A percentile compares a stretch with the other conserved stretches of the same genome.
These are phyloP conservation scores for Yarrowia alimentaria DNA, from an alignment of 805 yeast species.

Conservation along the genomic window DNA sequence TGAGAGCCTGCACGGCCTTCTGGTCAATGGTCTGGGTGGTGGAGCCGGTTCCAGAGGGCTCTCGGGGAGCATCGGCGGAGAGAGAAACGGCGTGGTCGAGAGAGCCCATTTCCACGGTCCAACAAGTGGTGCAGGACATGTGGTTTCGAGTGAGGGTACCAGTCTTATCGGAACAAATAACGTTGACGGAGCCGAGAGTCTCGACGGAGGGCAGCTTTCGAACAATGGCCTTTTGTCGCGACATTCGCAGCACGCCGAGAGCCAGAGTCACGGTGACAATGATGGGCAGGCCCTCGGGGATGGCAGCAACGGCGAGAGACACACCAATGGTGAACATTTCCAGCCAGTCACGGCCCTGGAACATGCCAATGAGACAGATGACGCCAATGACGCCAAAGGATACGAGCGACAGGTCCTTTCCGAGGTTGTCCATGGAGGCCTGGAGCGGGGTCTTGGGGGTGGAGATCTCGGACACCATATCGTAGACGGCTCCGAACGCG, in stretches of 20 bases:
- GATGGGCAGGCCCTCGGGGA: slow-evolving; percentile 97
- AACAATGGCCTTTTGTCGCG: slow-evolving; percentile 88
- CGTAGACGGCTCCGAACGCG: slow-evolving; percentile 91
- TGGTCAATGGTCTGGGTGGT: no score
- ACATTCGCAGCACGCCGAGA: slow-evolving; percentile 94
- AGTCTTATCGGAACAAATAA: slow-evolving; percentile 88
- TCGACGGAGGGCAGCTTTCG: slow-evolving; percentile 93
- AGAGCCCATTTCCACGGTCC: slow-evolving; percentile 60
- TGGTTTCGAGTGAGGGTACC: slow-evolving; percentile 88
- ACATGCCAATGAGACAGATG: slow-evolving; percentile 84
- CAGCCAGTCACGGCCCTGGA: slow-evolving; percentile 92
- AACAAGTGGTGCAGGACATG: slow-evolving; percentile 81
- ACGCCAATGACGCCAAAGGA: slow-evolving; percentile 85
- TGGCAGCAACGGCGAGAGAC: slow-evolving; percentile 97
- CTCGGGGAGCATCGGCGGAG: no score
- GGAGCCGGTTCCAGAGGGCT: no score
- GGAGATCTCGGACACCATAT: slow-evolving; percentile 91
- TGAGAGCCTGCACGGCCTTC: slow-evolving; percentile 13
- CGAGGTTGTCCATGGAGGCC: slow-evolving; percentile 90
- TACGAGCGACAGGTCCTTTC: slow-evolving; percentile 81
- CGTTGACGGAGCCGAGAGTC: slow-evolving; percentile 91
- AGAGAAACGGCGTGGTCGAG: slow-evolving; percentile 6
- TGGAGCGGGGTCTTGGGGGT: slow-evolving; percentile 98
- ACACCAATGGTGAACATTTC: slow-evolving; percentile 98
- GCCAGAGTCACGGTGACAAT: slow-evolving; percentile 97